Evolutionary conservation across 495 filamentous ascomycete genomes (phyloP).

Genomic region (Aspergillus steynii): DNA sequence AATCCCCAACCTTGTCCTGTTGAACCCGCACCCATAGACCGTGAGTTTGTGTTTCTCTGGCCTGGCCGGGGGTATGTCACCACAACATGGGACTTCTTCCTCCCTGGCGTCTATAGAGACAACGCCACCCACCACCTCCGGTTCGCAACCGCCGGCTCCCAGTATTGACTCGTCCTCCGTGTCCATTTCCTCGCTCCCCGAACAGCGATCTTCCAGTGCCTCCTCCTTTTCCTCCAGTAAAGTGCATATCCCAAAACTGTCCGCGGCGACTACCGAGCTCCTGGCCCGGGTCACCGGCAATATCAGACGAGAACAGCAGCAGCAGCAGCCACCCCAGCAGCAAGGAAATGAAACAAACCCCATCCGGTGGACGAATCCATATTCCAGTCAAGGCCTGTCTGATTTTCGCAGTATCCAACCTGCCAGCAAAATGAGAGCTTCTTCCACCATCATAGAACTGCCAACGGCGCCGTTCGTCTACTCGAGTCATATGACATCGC

Average conservation of each 20-base stretch:
- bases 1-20: background rate
- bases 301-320: slow-evolving; percentile 17
- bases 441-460: slow-evolving; percentile 28
- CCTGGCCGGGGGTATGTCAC: slow-evolving; percentile 26
- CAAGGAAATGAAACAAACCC: slow-evolving; percentile 17
- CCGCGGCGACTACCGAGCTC: slow-evolving; percentile 28
- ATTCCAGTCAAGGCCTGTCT: slow-evolving; percentile 2
- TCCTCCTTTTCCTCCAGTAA: slow-evolving; percentile 16
- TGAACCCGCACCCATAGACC: background rate
- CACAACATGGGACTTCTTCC: slow-evolving; percentile 27
- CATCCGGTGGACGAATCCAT: slow-evolving; percentile 11
- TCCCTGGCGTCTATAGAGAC: slow-evolving; percentile 29
- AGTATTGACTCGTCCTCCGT: slow-evolving; percentile 10
- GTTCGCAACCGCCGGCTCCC: slow-evolving; percentile 17
- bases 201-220: slow-evolving; percentile 10
- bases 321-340: slow-evolving; percentile 10
- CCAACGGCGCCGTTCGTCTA: slow-evolving; percentile 24
- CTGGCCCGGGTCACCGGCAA: slow-evolving; percentile 23
- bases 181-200: slow-evolving; percentile 8
- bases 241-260: slow-evolving; percentile 26
- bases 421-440: slow-evolving; percentile 21
- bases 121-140: slow-evolving; percentile 15
- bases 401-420: slow-evolving; percentile 1
- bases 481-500: slow-evolving; percentile 12
- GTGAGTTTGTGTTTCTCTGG: slow-evolving; percentile 6